Conservation (phyloP, 1,284 basidiomycete species). For the Neonothopanus nambi region DNA sequence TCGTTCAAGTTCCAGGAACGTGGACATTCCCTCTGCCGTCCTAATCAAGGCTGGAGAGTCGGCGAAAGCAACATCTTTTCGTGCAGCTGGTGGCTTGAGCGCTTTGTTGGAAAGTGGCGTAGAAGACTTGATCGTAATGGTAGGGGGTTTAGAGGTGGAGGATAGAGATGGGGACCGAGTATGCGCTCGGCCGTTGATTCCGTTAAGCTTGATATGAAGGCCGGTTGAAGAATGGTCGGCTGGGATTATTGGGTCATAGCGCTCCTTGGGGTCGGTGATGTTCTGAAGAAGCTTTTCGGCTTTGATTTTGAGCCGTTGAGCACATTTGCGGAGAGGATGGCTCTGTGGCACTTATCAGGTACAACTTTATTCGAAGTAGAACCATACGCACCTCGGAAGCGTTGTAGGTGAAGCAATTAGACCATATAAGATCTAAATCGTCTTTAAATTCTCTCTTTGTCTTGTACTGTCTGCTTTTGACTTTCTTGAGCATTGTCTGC, state of each 20-base stretch:
- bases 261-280: conserved; percentile 86
- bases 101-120: conserved; percentile 13
- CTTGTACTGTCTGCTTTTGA: conserved; percentile 90
- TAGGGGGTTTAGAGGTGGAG: conserved; percentile 24
- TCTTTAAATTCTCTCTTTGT: conserved; percentile 91
- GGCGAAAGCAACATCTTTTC: conserved; percentile 49
- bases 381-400: conserved; percentile 70
- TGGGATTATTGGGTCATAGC: conserved; percentile 62
- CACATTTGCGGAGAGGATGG: conserved; percentile 83
- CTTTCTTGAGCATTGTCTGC: conserved; percentile 88
- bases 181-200: conserved; percentile 30
- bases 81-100: conserved; percentile 15
- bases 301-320: conserved; percentile 74
- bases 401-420: conserved; percentile 94
- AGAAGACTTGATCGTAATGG: conserved; percentile 19
- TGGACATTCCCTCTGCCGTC: conserved; percentile 74
- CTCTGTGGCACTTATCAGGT: conserved; percentile 32
- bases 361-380: background rate
- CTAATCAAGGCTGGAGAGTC: conserved; percentile 76
- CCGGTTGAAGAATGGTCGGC: conserved; percentile 39
- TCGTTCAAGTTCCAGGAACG: conserved; percentile 57
- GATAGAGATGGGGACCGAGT: conserved; percentile 33
- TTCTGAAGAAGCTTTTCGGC: conserved; percentile 84
- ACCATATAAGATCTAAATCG: conserved; percentile 96
- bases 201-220: conserved; percentile 25